Percentiles rank a stretch among this genome's conserved stretches.
phyloP scores from a whole-genome alignment of 2,329 filamentous ascomycete genomes.

The Colletotrichum sp. region DNA sequence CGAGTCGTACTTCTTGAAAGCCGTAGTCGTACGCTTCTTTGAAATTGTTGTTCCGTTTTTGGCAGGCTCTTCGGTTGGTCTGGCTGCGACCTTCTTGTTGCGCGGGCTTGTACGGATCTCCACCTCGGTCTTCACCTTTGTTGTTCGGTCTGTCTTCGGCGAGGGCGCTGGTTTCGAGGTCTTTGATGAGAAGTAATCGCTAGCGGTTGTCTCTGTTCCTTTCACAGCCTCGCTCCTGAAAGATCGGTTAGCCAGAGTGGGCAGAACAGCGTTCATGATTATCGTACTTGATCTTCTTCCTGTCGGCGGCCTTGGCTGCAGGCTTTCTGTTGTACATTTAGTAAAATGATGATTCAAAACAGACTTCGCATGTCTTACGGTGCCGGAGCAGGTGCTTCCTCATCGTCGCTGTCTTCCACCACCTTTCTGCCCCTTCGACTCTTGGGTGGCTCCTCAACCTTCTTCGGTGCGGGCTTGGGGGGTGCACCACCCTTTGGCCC shows the following conservation, averaged over 20 bases:
- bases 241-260: conserved; percentile 5
- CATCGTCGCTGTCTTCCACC: conserved; percentile 82
- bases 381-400: conserved; percentile 56
- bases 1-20: conserved; percentile 43
- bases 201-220: conserved; percentile 58
- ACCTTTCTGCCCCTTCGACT: conserved; percentile 67
- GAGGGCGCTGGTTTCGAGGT: conserved; percentile 40
- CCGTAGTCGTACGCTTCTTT: conserved; percentile 47
- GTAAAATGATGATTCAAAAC: neutral
- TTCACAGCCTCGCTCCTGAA: conserved; percentile 46
- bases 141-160: conserved; percentile 45
- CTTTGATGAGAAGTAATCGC: conserved; percentile 61
- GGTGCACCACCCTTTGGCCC: conserved; percentile 72
- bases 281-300: conserved; percentile 61
- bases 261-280: neutral
- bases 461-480: conserved; percentile 52
- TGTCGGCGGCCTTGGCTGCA: conserved; percentile 45
- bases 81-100: conserved; percentile 43
- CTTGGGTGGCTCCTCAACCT: conserved; percentile 48
- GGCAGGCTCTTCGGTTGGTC: conserved; percentile 26
- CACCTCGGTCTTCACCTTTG: conserved; percentile 42
- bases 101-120: conserved; percentile 61
- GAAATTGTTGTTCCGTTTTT: conserved; percentile 32
- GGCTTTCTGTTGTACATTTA: conserved; percentile 7
- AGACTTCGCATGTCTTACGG: neutral